Base-by-base conservation (phyloP, 2,329 filamentous ascomycete genomes). In the Piedraia hortae region DNA sequence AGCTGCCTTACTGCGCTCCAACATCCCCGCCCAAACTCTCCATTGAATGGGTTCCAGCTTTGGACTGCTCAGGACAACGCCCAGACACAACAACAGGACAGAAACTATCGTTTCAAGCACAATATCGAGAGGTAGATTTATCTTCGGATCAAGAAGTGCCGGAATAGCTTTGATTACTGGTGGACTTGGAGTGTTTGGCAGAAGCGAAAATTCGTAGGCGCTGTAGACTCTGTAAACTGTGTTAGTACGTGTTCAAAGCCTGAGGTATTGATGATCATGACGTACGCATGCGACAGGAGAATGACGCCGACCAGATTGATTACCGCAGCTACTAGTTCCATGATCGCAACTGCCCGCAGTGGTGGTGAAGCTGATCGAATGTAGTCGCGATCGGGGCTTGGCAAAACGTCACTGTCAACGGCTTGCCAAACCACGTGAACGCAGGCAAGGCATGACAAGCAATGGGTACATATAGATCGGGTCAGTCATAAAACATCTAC, bases 221-320 rank as follows among this genome's bases (percentile, higher is more conserved):
- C 85, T 97, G 50, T 93, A 97, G 50, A 80, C 88, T 31, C 85
- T 97, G 42, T 24, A 26, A 22, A 12, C 15, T 14, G 12, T 18
- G 17, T 42, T 27, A 42, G 34, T 24, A 22, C 22, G 41, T 24
- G 12, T 18, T 21, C 14, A 16, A 2, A 9, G 16, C 6, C 4
- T 10, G 17, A 20, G 16, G 11, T 7, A 8, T 7, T 14, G 13
- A 12, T 2, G 15, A 26, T 28, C 16, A 24, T 17, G 21, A 44
- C 73, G 47, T 66, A 91, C 82, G 80, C 74, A 47, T 91, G 82
- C 20, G 67, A 63, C 10, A 91, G 59, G 32, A 91, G 59, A 24
- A 89, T 34, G 7, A 82, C 54, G 31, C 82, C 82, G 27, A 80
- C 48, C 26, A 64, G 46, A 28, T 75, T 80, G 28, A 78, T 55